Evolutionary conservation across 75 land plant species (phyloP).

Genomic region (Isoetes taiwanensis): DNA sequence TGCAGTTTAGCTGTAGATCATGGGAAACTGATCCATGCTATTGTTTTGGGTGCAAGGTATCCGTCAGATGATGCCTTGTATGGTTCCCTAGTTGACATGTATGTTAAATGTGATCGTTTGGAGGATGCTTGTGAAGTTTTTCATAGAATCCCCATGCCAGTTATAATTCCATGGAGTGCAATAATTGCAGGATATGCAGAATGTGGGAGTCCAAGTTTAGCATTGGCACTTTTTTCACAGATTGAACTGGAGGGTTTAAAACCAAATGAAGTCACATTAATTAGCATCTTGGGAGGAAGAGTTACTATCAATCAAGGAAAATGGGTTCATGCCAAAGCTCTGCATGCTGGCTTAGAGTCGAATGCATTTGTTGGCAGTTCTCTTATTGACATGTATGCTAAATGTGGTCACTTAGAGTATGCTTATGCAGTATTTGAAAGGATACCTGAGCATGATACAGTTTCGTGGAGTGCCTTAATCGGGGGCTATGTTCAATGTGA

Average conservation of each 20-base stretch:
- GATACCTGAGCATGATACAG: conserved; percentile 15
- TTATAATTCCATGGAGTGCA: conserved; percentile 1
- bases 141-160: neutral
- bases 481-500: conserved; percentile 16
- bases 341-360: conserved; percentile 8
- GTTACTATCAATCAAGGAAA: conserved; percentile 7
- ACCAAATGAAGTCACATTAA: neutral
- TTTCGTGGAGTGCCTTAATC: conserved; percentile 37
- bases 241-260: neutral
- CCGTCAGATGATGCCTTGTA: too few relatives aligned
- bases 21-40: neutral
- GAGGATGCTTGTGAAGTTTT: conserved; percentile 1
- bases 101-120: conserved; percentile 2
- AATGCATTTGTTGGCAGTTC: conserved; percentile 10
- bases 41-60: too few relatives aligned
- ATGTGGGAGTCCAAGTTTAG: neutral
- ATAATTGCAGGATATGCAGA: neutral
- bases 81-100: conserved; percentile 3
- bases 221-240: neutral
- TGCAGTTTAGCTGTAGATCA: neutral
- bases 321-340: conserved; percentile 12
- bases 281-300: conserved; percentile 1
- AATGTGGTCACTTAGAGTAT: conserved; percentile 15
- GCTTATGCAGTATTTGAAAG: conserved; percentile 2
- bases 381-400: conserved; percentile 21